Evolutionary conservation across 2,329 filamentous ascomycete genomes (phyloP).

Genomic region (Talaromyces amestolkiae): DNA sequence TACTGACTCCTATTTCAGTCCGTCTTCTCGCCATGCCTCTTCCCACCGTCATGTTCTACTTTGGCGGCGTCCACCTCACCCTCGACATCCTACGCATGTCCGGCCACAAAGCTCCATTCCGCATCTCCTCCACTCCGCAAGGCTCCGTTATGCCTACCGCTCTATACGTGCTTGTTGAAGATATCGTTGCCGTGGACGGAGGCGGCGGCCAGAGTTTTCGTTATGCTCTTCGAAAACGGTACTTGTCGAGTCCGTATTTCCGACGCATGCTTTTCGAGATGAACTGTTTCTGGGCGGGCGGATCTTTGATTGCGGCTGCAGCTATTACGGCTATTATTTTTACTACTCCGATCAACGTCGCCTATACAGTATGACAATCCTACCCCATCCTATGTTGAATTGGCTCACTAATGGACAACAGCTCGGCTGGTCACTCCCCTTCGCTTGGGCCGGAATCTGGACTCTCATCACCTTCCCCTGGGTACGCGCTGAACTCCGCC

Average conservation of each 20-base stretch:
- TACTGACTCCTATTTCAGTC: conserved; percentile 27
- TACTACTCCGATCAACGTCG: conserved; percentile 48
- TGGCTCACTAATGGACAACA: conserved; percentile 20
- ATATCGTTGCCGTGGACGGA: conserved; percentile 66
- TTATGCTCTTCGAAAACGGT: conserved; percentile 51
- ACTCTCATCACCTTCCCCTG: conserved; percentile 47
- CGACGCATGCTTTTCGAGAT: conserved; percentile 53
- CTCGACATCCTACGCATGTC: conserved; percentile 43
- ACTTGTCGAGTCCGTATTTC: conserved; percentile 55
- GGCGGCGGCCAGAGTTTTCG: conserved; percentile 57
- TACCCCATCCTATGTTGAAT: neutral
- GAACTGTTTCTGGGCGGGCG: conserved; percentile 58
- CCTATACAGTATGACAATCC: conserved; percentile 42
- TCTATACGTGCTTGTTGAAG: conserved; percentile 65
- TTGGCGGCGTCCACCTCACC: conserved; percentile 41
- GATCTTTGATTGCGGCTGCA: conserved; percentile 48
- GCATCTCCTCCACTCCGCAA: conserved; percentile 63
- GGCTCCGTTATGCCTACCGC: conserved; percentile 59
- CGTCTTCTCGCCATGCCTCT: conserved; percentile 46
- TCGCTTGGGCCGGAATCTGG: conserved; percentile 45
- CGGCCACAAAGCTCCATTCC: conserved; percentile 55
- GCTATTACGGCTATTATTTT: conserved; percentile 51
- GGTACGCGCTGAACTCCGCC: conserved; percentile 46
- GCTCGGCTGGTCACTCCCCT: conserved; percentile 45
- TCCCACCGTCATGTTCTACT: conserved; percentile 48